Evolutionary conservation across 257 asterid genomes (phyloP).

Genomic region (Knoxia roxburghii): DNA sequence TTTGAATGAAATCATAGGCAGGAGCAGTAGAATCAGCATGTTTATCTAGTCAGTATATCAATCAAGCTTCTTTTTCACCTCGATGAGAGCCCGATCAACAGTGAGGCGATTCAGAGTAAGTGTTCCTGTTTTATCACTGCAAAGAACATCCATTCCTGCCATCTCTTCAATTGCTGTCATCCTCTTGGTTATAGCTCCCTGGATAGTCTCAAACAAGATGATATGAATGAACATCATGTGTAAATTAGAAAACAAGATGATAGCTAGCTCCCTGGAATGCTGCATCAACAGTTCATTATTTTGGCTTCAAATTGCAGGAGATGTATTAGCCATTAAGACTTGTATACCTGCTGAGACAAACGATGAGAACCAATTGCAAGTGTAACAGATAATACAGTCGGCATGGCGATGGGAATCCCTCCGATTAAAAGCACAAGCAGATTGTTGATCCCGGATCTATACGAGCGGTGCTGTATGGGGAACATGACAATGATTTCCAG

Average conservation of each 20-base stretch:
- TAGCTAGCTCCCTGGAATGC: too few species aligned
- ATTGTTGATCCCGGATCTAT: conserved; percentile 24
- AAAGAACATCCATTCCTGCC: conserved; percentile 32
- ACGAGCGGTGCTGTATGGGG: conserved; percentile 22
- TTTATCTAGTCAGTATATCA: background rate
- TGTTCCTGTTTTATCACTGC: conserved; percentile 32
- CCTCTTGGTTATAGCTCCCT: conserved; percentile 32
- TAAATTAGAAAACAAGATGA: too few species aligned
- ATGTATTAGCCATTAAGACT: background rate
- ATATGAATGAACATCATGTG: too few species aligned
- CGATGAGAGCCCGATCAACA: conserved; percentile 21
- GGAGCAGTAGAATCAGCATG: conserved; percentile 1
- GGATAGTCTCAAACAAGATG: background rate
- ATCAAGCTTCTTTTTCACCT: conserved; percentile 8
- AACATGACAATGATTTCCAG: conserved; percentile 28
- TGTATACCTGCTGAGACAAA: conserved; percentile 25
- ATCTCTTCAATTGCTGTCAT: conserved; percentile 31
- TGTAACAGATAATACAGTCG: conserved; percentile 25
- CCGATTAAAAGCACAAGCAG: conserved; percentile 31
- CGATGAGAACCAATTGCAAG: conserved; percentile 30
- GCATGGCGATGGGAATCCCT: conserved; percentile 31
- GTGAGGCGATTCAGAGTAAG: conserved; percentile 29
- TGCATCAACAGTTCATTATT: too few species aligned
- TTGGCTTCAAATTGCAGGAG: background rate
- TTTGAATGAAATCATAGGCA: background rate